Percentiles rank a stretch among this genome's conserved stretches.
These are phyloP conservation scores for Heliocybe sulcata DNA, from an alignment of 1,284 basidiomycete species.

Conservation along the genomic window DNA sequence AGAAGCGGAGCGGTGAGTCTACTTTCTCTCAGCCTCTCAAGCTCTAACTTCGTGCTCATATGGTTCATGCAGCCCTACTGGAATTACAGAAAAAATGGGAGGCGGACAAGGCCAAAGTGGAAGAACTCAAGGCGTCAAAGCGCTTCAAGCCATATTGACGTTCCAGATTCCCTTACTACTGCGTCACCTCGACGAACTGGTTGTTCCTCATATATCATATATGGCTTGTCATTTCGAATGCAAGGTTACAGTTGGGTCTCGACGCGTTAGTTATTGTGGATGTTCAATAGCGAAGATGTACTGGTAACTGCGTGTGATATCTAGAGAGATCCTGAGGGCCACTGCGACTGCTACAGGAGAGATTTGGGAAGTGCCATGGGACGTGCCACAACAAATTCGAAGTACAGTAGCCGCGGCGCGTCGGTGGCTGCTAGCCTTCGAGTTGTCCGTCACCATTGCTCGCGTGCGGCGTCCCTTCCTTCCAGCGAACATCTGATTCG, in stretches of 20 bases:
- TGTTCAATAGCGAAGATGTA: neutral
- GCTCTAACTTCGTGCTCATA: slow-evolving; percentile 5
- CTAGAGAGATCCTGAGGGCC: too few relatives aligned
- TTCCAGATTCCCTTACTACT: neutral
- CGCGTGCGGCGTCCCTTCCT: too few relatives aligned
- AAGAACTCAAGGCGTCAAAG: slow-evolving; percentile 71
- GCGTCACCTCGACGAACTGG: too few relatives aligned
- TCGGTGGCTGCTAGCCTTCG: neutral
- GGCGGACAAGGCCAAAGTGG: slow-evolving; percentile 81
- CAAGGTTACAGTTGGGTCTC: too few relatives aligned
- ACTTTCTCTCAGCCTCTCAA: slow-evolving; percentile 2
- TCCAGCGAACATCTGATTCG: too few relatives aligned
- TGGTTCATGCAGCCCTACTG: slow-evolving; percentile 53
- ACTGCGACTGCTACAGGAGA: too few relatives aligned
- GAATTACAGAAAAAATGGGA: slow-evolving; percentile 80
- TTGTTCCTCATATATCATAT: too few relatives aligned
- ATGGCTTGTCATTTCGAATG: too few relatives aligned
- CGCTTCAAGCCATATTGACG: slow-evolving; percentile 79
- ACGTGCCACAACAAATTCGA: too few relatives aligned
- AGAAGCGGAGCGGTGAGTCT: slow-evolving; percentile 71
- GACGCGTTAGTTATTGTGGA: too few relatives aligned
- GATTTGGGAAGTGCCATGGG: too few relatives aligned
- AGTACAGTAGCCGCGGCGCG: neutral
- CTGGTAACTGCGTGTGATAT: too few relatives aligned
- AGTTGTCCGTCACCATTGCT: neutral